phyloP scores from a whole-genome alignment of 1,284 basidiomycete species.

The Trichosporon asahii region DNA sequence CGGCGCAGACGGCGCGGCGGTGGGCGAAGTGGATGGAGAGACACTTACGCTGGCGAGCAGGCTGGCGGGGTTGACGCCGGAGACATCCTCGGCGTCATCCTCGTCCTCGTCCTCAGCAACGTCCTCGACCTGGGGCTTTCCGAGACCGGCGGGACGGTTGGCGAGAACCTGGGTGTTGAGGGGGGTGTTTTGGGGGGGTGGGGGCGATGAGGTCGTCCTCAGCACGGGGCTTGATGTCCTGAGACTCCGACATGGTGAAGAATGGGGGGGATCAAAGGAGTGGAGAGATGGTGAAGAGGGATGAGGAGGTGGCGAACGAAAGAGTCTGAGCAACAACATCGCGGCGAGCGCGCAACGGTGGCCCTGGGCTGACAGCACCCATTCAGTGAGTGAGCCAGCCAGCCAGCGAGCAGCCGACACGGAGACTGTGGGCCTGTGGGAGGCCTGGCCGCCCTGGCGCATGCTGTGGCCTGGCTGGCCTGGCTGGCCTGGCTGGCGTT shows the following conservation, averaged over 20 bases:
- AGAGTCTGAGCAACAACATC: background rate
- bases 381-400: background rate
- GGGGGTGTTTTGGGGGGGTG: constrained; percentile 77
- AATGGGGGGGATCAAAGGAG: constrained; percentile 2
- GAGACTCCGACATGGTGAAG: constrained; percentile 42
- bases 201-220: constrained; percentile 57
- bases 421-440: background rate
- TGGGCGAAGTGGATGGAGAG: no score
- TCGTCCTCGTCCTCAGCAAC: constrained; percentile 58
- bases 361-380: background rate
- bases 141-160: constrained; percentile 58
- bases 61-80: constrained; percentile 50
- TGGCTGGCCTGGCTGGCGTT: background rate
- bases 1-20: background rate
- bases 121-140: constrained; percentile 68
- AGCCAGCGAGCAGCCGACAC: background rate
- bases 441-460: background rate
- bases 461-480: background rate
- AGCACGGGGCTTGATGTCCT: constrained; percentile 40
- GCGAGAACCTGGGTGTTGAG: constrained; percentile 67
- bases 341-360: background rate
- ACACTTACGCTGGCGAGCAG: constrained; percentile 50
- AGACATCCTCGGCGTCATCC: constrained; percentile 54
- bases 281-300: background rate
- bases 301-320: background rate